Evolutionary conservation across 192 early-diverging fungal species (phyloP).

Genomic region (Endogone sp.): DNA sequence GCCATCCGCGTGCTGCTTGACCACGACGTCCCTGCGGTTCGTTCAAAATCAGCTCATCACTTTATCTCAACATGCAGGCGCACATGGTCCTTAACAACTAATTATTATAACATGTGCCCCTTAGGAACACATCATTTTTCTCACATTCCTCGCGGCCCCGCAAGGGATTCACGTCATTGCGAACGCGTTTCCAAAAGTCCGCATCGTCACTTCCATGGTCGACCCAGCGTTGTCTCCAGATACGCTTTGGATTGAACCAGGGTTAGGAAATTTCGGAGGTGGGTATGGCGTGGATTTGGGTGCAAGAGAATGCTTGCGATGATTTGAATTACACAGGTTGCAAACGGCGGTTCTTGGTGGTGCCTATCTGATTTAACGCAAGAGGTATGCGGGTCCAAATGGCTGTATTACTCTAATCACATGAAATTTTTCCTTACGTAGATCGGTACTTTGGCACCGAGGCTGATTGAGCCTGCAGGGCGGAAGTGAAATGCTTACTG

Average conservation of each 20-base stretch:
- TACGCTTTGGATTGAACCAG: slow-evolving; percentile 71
- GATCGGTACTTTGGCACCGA: slow-evolving; percentile 61
- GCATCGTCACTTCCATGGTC: slow-evolving; percentile 76
- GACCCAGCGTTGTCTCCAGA: slow-evolving; percentile 64
- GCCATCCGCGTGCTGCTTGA: slow-evolving; percentile 91
- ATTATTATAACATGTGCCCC: slow-evolving; percentile 5
- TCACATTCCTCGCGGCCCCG: slow-evolving; percentile 75
- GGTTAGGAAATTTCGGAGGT: slow-evolving; percentile 86
- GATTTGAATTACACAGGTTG: background rate
- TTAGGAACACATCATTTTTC: slow-evolving; percentile 75
- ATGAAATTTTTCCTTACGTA: slow-evolving; percentile 2
- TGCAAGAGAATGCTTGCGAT: background rate
- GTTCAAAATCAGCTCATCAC: too few species aligned
- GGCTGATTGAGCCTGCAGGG: slow-evolving; percentile 8
- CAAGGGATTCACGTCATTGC: slow-evolving; percentile 76
- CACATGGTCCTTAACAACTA: too few species aligned
- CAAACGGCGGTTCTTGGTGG: background rate
- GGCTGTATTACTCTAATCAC: background rate
- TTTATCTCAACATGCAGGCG: too few species aligned
- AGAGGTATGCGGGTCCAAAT: too few species aligned
- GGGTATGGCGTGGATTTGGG: background rate
- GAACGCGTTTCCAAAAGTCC: slow-evolving; percentile 77
- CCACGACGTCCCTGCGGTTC: slow-evolving; percentile 76
- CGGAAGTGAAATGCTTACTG: too few species aligned
- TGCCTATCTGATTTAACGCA: background rate